Percentiles rank a stretch among this genome's conserved stretches.
Conservation (phyloP, 805 yeast species). For the Wickerhamiella allomyrinae region DNA sequence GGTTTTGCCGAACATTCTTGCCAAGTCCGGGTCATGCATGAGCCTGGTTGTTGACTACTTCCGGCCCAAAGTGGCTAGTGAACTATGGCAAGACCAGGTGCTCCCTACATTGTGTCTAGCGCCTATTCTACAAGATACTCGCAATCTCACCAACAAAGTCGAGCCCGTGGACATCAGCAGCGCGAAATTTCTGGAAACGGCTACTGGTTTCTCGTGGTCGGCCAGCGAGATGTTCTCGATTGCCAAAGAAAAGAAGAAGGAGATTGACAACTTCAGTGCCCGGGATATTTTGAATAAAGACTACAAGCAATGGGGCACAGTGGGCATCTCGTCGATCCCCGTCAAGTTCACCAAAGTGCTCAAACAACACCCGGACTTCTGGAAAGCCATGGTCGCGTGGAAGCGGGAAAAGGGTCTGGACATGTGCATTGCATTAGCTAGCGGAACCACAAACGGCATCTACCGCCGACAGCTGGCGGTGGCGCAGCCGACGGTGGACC, state of each 20-base stretch:
- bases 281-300: constrained; percentile 64
- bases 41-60: constrained; percentile 57
- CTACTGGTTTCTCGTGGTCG: constrained; percentile 3
- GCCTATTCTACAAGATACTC: constrained; percentile 67
- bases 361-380: constrained; percentile 19
- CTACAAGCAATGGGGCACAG: constrained; percentile 53
- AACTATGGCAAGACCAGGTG: constrained; percentile 22
- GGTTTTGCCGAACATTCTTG: constrained; percentile 44
- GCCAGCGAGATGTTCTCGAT: not conserved
- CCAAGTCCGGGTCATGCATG: constrained; percentile 63
- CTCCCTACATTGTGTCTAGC: constrained; percentile 39
- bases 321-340: constrained; percentile 71
- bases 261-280: constrained; percentile 45
- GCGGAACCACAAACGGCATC: constrained; percentile 21
- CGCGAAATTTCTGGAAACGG: constrained; percentile 4
- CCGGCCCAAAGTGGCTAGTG: constrained; percentile 20
- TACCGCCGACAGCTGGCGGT: constrained; percentile 34
- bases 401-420: constrained; percentile 27
- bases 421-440: constrained; percentile 35
- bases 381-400: constrained; percentile 21
- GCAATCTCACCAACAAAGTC: constrained; percentile 45
- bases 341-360: constrained; percentile 44
- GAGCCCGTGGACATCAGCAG: constrained; percentile 37
- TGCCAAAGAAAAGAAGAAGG: constrained; percentile 39
- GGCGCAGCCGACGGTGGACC: constrained; percentile 20